Evolutionary conservation across 208 protist species (phyloP).

Genomic region (Leishmania amazonensis): DNA sequence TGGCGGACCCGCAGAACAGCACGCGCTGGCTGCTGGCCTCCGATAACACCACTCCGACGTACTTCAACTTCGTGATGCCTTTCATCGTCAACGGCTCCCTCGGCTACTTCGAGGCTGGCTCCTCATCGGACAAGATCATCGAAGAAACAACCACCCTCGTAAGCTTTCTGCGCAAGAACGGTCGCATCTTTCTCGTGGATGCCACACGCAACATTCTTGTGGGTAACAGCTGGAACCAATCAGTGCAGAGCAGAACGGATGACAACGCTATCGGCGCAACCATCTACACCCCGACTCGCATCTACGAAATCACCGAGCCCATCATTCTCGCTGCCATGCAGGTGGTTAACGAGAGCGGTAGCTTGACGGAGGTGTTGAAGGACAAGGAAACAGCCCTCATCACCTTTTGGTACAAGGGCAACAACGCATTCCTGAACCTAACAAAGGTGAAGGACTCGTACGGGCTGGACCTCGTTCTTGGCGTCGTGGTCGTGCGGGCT

Average conservation of each 20-base stretch:
- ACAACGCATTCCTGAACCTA: constrained; percentile 43
- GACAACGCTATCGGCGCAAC: constrained; percentile 15
- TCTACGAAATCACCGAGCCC: constrained; percentile 47
- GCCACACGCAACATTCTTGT: constrained; percentile 42
- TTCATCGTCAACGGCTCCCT: constrained; percentile 47
- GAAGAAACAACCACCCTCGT: constrained; percentile 47
- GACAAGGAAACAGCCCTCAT: constrained; percentile 34
- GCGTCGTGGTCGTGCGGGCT: constrained; percentile 45
- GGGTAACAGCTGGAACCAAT: constrained; percentile 63
- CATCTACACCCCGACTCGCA: constrained; percentile 19
- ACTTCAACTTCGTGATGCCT: constrained; percentile 79
- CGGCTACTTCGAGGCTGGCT: constrained; percentile 56
- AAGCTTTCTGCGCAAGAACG: constrained; percentile 49
- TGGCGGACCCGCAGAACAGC: constrained; percentile 20
- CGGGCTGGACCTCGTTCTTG: constrained; percentile 59
- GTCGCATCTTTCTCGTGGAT: constrained; percentile 65
- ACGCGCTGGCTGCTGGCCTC: constrained; percentile 41
- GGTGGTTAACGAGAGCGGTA: constrained; percentile 27
- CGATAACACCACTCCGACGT: constrained; percentile 39
- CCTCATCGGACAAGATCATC: constrained; percentile 39
- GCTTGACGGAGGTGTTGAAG: constrained; percentile 23
- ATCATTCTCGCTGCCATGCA: constrained; percentile 40
- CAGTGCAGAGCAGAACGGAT: constrained; percentile 13
- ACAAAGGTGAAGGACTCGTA: constrained; percentile 58
- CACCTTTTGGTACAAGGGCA: constrained; percentile 41